phyloP scores from a whole-genome alignment of 352 stramenopile genomes.

The Phytophthora colocasiae region DNA sequence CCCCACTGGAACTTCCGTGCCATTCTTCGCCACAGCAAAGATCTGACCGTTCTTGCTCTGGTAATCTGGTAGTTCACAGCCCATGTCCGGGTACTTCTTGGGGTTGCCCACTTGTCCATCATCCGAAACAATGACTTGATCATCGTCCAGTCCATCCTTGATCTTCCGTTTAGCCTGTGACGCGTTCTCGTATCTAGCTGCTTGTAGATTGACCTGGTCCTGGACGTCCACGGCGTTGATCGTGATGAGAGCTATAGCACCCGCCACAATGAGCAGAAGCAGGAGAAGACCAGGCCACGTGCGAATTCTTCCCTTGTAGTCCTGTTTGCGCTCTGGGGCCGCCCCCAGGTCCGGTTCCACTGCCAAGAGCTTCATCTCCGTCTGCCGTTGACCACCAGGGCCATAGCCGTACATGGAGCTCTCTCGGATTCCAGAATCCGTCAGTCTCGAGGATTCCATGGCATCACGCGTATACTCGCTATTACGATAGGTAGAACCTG shows the following conservation, averaged over 20 bases:
- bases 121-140: constrained; percentile 46
- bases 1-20: constrained; percentile 55
- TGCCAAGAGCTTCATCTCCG: constrained; percentile 71
- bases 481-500: constrained; percentile 53
- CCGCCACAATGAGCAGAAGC: constrained; percentile 50
- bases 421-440: constrained; percentile 42
- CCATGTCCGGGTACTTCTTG: constrained; percentile 58
- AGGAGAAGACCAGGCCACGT: constrained; percentile 70
- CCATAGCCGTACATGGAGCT: constrained; percentile 36
- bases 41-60: constrained; percentile 69
- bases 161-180: constrained; percentile 43
- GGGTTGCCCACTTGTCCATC: constrained; percentile 67
- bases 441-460: constrained; percentile 37
- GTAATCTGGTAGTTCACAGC: constrained; percentile 67
- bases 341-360: constrained; percentile 45
- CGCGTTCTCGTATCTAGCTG: constrained; percentile 38
- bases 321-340: constrained; percentile 50
- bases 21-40: constrained; percentile 52
- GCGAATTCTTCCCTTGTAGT: constrained; percentile 80
- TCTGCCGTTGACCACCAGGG: constrained; percentile 40
- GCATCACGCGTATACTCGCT: constrained; percentile 43
- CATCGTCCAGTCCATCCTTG: constrained; percentile 44
- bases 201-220: constrained; percentile 35
- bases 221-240: constrained; percentile 47
- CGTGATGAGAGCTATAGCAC: constrained; percentile 55